Evolutionary conservation across 129 eudicot species (phyloP), one percentile per base, ranked within the genome.

Genomic region (Flaveria robusta): DNA sequence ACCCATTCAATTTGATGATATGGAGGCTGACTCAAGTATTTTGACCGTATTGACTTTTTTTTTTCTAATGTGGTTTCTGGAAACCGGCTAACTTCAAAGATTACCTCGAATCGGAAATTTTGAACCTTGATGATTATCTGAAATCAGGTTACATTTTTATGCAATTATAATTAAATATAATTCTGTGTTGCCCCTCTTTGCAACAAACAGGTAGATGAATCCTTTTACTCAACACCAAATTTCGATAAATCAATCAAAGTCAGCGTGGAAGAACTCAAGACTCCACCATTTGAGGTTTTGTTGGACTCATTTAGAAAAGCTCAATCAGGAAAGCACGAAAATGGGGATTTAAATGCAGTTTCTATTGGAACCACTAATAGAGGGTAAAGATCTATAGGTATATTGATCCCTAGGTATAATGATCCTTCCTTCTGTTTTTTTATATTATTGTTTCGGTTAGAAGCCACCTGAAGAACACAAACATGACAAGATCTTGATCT

Each of bases 281-380:
- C 90, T n/a, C 93, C 88, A 58, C 80, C 93, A 29, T 85, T 88
- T 41, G 90, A 83, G 66, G 88, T 85, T 81, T 72, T 81, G 71
- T 43, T 88, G 81, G 86, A 78, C 51, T 78, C 85, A 31, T 83
- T 66, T 55, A 71, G 88, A 77, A 76, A 78, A 63, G 34, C 77
- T 22, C 75, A 47, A 81, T 79, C 78, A 15, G 80, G 69, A 50
- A 84, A 84, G 49, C 86, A 62, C 46, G 83, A 66, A 66, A 72
- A 81, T 42, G 86, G 83, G 15, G 84, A 83, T 60, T 41, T 42
- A 3, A 60, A 74, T 45, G 72, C 51, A 62, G 24, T 66, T 55
- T 42, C 29, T 43, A 65, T 42, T 9, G 74, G 26, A 52, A 66
- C 13, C 68, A 66, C 66, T 16, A 80, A 73, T 43, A 79, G 83